Evolutionary conservation across 148 eudicot species (phyloP).

Genomic region (Hydrangea macrophylla): DNA sequence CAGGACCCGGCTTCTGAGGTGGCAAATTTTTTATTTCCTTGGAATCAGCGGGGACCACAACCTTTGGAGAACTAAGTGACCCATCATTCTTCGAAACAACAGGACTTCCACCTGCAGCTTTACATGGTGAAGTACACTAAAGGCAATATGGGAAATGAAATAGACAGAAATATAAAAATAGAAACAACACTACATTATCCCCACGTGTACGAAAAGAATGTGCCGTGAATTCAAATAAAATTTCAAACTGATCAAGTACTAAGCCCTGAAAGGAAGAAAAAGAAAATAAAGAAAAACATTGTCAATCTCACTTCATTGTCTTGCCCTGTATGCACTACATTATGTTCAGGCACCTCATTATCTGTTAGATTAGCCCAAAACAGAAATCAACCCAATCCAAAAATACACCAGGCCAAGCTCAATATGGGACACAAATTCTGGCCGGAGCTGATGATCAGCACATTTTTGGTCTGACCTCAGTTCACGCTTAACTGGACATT

Average conservation of each 20-base stretch:
- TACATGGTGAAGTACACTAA: conserved; percentile 5
- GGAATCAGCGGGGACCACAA: conserved; percentile 31
- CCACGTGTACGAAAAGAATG: neutral
- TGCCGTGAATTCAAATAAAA: neutral
- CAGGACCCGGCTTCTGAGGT: conserved; percentile 46
- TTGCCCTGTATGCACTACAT: neutral
- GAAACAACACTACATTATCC: neutral
- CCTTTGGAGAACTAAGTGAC: conserved; percentile 38
- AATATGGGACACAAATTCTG: no score
- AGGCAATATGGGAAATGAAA: neutral
- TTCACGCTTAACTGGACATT: no score
- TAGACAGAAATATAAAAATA: neutral
- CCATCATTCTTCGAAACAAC: conserved; percentile 50
- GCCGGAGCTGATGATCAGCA: no score
- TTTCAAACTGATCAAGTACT: no score
- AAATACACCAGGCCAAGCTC: no score
- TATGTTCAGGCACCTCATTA: no score
- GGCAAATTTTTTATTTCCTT: conserved; percentile 34
- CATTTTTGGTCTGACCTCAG: neutral
- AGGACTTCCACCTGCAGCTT: conserved; percentile 75
- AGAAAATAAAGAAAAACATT: no score
- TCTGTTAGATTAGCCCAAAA: no score
- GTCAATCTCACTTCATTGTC: neutral
- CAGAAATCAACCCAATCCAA: no score
- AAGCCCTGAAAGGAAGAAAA: neutral